These are phyloP conservation scores for Dactylellina haptotyla DNA, from an alignment of 2,329 filamentous ascomycete genomes.

Conservation along the genomic window DNA sequence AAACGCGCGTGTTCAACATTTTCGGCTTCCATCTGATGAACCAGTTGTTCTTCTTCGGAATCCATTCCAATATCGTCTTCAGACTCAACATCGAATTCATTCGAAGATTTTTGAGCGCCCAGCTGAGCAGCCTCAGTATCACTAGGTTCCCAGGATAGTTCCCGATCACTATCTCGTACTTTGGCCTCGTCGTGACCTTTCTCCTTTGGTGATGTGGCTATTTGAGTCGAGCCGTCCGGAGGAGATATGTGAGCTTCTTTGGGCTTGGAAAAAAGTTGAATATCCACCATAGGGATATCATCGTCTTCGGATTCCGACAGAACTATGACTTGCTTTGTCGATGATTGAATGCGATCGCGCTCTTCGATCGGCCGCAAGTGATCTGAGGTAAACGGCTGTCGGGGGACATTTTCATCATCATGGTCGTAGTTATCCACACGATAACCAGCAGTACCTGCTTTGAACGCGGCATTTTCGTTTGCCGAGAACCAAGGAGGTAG, in stretches of 20 bases:
- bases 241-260: not conserved
- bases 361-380: conserved; percentile 42
- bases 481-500: conserved; percentile 56
- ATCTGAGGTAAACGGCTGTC: conserved; percentile 13
- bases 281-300: conserved; percentile 39
- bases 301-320: conserved; percentile 41
- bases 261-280: not conserved
- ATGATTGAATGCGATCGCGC: conserved; percentile 31
- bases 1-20: conserved; percentile 94
- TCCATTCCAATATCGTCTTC: conserved; percentile 60
- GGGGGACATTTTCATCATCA: conserved; percentile 31
- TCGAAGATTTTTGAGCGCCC: conserved; percentile 24
- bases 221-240: not conserved
- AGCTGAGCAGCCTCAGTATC: conserved; percentile 57
- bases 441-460: conserved; percentile 26
- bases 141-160: conserved; percentile 59
- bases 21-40: conserved; percentile 86
- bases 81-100: conserved; percentile 41
- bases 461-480: conserved; percentile 33
- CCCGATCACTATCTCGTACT: conserved; percentile 36
- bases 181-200: not conserved
- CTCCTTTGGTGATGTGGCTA: not conserved
- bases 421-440: conserved; percentile 40
- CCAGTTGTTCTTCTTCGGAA: conserved; percentile 84
- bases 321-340: conserved; percentile 17